Evolutionary conservation across 116 monocot species (phyloP), one percentile per base, ranked within the genome.

Genomic region (Phalaenopsis hybrid): DNA sequence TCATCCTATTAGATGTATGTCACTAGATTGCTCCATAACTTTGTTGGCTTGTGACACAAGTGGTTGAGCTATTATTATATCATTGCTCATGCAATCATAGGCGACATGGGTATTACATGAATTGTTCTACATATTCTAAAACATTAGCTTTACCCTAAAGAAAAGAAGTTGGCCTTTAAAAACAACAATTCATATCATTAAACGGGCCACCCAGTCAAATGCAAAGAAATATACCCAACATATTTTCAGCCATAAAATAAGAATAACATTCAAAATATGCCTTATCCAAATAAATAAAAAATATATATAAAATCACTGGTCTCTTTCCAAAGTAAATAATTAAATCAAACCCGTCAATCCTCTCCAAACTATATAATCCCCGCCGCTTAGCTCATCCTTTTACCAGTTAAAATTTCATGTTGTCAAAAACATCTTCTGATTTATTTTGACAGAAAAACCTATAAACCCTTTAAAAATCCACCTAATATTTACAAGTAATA

Each of bases 381-480:
- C 33, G 7, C 12, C 33, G 12, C 11, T 70, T 33, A 12, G 8
- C 13, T 28, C 12, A 33, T 70, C 28, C 33, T 70, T 34, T 34
- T 68, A 31, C 31, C 10, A 20, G 9, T 6, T 8, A 68, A 68
- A 28, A 68, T 68, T 28, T 68, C 2, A 68, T 2, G 31, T 68
- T 68, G 7, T 6, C 23, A 68, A 28, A 13, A 12, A 10, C 0
- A 34, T 70, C 33, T 70, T 34, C 18, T 70, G 34, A 28, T 12
- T 34, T 70, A 70, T 34, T 70, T 70, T 13, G 34, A 70, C 12
- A 34, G 10, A 70, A 12, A 70, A 70, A 70, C 28, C 6, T n/a
- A 21, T 76, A 80, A 79, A 17, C 82, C 81, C 68, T 76, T 87
- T 87, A 91, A 92, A 89, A 89, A 88, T 89, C 84, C 85, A 86